phyloP scores from a whole-genome alignment of 306 rosid genomes.

The Prinsepia uniflora region DNA sequence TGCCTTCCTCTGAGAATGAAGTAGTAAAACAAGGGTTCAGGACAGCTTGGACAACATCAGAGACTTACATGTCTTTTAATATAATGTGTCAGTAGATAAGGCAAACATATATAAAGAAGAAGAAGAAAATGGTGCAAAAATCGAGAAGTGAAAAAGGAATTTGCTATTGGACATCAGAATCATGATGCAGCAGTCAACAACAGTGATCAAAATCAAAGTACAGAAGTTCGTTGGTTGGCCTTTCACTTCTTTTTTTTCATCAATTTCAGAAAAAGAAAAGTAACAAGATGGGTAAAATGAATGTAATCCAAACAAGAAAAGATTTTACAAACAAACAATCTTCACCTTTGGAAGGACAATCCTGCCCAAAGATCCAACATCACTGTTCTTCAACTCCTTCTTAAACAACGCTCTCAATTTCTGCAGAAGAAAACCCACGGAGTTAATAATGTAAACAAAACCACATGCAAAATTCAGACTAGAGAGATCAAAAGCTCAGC shows the following conservation, averaged over 20 bases:
- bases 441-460: neutral
- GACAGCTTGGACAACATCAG: neutral
- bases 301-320: neutral
- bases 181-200: conserved; percentile 6
- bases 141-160: conserved; percentile 16
- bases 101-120: neutral
- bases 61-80: neutral
- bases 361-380: conserved; percentile 44
- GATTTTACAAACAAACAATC: neutral
- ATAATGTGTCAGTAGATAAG: neutral
- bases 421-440: conserved; percentile 17
- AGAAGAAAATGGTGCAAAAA: conserved; percentile 14
- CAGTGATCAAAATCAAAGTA: conserved; percentile 15
- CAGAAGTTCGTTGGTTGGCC: neutral
- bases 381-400: conserved; percentile 54
- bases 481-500: neutral
- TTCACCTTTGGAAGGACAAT: conserved; percentile 79
- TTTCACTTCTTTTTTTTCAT: conserved; percentile 11
- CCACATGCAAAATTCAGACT: neutral
- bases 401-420: conserved; percentile 33
- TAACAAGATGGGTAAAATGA: neutral
- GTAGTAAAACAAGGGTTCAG: neutral
- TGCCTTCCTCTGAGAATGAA: conserved; percentile 46
- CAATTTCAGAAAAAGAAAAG: neutral
- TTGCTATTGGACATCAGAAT: conserved; percentile 28